phyloP scores from a whole-genome alignment of 371 early-diverging fungal genomes.

The Circinella umbellata region DNA sequence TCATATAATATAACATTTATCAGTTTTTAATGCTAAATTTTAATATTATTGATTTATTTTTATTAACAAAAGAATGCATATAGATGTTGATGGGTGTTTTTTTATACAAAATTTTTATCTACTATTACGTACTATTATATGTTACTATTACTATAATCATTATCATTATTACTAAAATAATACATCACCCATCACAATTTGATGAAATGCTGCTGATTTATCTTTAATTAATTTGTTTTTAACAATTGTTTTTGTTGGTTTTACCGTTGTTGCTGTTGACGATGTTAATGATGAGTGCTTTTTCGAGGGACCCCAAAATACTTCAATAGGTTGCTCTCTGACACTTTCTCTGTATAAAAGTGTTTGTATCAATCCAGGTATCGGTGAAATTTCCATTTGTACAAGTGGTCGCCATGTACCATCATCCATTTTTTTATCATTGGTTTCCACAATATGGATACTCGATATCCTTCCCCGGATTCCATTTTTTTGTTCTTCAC shows the following conservation, averaged over 20 bases:
- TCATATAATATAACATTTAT: too few relatives aligned
- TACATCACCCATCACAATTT: constrained; percentile 9
- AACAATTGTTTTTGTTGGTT: neutral
- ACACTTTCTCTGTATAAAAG: neutral
- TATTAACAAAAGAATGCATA: too few relatives aligned
- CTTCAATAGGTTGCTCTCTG: neutral
- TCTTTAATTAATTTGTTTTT: neutral
- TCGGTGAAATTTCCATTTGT: constrained; percentile 5
- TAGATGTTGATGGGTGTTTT: too few relatives aligned
- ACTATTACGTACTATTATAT: too few relatives aligned
- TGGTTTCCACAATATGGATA: neutral
- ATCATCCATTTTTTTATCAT: neutral
- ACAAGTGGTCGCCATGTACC: constrained; percentile 6
- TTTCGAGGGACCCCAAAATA: neutral
- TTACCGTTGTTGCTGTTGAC: neutral
- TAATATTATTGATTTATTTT: too few relatives aligned
- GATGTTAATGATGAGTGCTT: neutral
- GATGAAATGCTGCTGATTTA: constrained; percentile 2
- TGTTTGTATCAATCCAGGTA: constrained; percentile 2
- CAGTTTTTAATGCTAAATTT: too few relatives aligned
- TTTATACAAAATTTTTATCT: too few relatives aligned
- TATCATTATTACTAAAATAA: neutral
- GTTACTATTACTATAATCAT: too few relatives aligned
- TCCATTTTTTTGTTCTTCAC: neutral
- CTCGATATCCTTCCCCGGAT: neutral